A percentile compares a stretch with the other conserved stretches of the same genome.
These are phyloP conservation scores for Chaetomiaceae sp. DNA, from an alignment of 2,329 filamentous ascomycete species.

Conservation along the genomic window DNA sequence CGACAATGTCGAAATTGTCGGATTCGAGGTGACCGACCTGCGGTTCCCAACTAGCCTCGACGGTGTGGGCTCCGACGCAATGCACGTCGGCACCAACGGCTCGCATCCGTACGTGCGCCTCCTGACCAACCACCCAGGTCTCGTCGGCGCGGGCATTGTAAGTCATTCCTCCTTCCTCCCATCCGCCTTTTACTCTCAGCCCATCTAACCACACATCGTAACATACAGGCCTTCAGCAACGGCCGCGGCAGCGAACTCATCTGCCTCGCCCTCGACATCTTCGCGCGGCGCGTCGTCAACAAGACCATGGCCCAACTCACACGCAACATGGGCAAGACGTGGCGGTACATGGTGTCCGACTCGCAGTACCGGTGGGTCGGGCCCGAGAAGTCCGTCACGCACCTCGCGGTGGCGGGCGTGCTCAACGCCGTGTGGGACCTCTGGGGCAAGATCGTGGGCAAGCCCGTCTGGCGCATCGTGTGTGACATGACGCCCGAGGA, in stretches of 20 bases:
- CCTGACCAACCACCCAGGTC: background rate
- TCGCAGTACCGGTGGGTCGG: slow-evolving; percentile 10
- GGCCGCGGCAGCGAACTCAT: slow-evolving; percentile 7
- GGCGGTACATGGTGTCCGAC: slow-evolving; percentile 9
- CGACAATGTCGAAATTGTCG: slow-evolving; percentile 7
- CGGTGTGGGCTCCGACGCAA: slow-evolving; percentile 7
- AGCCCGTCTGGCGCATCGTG: slow-evolving; percentile 6
- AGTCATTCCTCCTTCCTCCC: background rate
- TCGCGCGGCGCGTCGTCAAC: slow-evolving; percentile 1
- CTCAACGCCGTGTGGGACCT: slow-evolving; percentile 9
- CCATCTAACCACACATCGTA: background rate
- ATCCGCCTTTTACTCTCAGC: background rate
- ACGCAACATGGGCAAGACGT: slow-evolving; percentile 15
- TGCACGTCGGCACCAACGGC: slow-evolving; percentile 11
- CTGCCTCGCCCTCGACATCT: background rate
- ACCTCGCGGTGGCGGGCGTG: slow-evolving; percentile 6
- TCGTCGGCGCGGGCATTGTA: slow-evolving; percentile 6
- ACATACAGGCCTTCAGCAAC: slow-evolving; percentile 23
- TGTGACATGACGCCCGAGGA: slow-evolving; percentile 5
- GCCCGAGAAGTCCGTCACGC: slow-evolving; percentile 4
- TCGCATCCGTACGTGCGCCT: slow-evolving; percentile 9
- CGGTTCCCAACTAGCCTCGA: slow-evolving; percentile 8
- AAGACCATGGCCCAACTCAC: slow-evolving; percentile 2
- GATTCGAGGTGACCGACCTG: slow-evolving; percentile 4
- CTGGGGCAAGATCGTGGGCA: slow-evolving; percentile 5